Evolutionary conservation across 768 basidiomycete genomes (phyloP).

Genomic region (Lanmaoa rubissima): DNA sequence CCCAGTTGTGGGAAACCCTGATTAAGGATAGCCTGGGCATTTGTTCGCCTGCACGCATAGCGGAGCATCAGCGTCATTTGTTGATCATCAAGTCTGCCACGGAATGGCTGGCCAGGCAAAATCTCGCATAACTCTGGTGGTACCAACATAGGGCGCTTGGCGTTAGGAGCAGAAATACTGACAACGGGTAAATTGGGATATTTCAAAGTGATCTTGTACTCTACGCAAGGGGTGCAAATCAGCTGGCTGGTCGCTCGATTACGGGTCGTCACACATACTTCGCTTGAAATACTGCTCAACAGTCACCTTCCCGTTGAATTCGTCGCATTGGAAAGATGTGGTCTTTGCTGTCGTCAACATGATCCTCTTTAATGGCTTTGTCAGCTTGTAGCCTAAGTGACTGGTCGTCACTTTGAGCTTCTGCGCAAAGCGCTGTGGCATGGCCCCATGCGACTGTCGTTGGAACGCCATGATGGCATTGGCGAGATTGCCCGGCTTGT

Average conservation of each 20-base stretch:
- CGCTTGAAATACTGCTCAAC: slow-evolving; percentile 62
- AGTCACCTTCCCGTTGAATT: slow-evolving; percentile 50
- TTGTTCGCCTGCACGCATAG: slow-evolving; percentile 59
- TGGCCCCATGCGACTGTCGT: slow-evolving; percentile 37
- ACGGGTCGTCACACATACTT: slow-evolving; percentile 43
- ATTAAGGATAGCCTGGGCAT: slow-evolving; percentile 55
- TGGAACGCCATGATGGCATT: slow-evolving; percentile 53
- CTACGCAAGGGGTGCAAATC: slow-evolving; percentile 33
- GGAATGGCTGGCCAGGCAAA: slow-evolving; percentile 54
- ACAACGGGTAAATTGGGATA: slow-evolving; percentile 55
- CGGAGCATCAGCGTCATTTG: slow-evolving; percentile 72
- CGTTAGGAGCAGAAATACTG: slow-evolving; percentile 43
- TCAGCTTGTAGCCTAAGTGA: slow-evolving; percentile 53
- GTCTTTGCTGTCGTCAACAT: slow-evolving; percentile 40
- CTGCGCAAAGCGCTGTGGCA: slow-evolving; percentile 48
- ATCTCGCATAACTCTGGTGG: slow-evolving; percentile 76
- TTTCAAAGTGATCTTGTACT: slow-evolving; percentile 53
- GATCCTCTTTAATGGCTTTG: slow-evolving; percentile 46
- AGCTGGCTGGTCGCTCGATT: not conserved
- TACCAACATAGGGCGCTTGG: slow-evolving; percentile 38
- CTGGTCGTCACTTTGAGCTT: slow-evolving; percentile 56
- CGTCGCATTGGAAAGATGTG: slow-evolving; percentile 55
- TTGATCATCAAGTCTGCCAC: slow-evolving; percentile 55
- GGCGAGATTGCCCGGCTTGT: slow-evolving; percentile 60
- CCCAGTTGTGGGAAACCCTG: slow-evolving; percentile 60